Base-by-base conservation (phyloP, 1,139 yeast genomes). In the Magnusiomyces suaveolens region DNA sequence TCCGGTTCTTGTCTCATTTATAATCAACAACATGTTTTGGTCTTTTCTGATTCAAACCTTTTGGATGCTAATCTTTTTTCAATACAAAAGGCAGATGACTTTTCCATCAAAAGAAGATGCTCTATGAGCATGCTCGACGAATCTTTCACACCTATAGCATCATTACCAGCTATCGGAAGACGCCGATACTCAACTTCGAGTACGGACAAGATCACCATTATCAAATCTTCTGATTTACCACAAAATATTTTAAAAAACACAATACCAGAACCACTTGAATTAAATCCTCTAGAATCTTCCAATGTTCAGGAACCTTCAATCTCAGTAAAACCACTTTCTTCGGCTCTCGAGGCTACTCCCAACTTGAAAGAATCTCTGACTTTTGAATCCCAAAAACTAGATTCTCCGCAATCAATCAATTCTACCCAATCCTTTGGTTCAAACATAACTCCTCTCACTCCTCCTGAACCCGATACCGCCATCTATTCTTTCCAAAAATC, bases 1-100 rank as follows among this genome's bases (percentile, higher is more conserved):
- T 25, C 46, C 25, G 56, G 59, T 21, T 38, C 53, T 21, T 55
- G 55, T 46, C 50, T 47, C 52, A 53, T 57, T 23, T 50, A 56
- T 43, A 57, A 50, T 41, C 59, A 58, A 26, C 62, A 57, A 46
- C 52, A 55, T 43, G 29, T 43, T 38, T 41, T 52, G 46, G 46
- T 18, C 26, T 10, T 18, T 46, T 52, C 54, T 14, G 29, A 50
- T n/a, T 47, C 26, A 24, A 41, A 41, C 24, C n/a, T 43, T 3
- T 43, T 47, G 4, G 48, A 8, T 16, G n/a, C 43, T 10, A 39
- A 39, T 8, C n/a, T 16, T 16, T 39, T 18, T 14, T 6, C 43
- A 10, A 39, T 16, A 4, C 8, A 8, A 10, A 8, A 10, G 8
- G n/a, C 4, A 39, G 43, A 39, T 39, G 18, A 14, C 21, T 39